Evolutionary conservation across 257 asterid genomes (phyloP).

Genomic region (Fraxinus pennsylvanica): DNA sequence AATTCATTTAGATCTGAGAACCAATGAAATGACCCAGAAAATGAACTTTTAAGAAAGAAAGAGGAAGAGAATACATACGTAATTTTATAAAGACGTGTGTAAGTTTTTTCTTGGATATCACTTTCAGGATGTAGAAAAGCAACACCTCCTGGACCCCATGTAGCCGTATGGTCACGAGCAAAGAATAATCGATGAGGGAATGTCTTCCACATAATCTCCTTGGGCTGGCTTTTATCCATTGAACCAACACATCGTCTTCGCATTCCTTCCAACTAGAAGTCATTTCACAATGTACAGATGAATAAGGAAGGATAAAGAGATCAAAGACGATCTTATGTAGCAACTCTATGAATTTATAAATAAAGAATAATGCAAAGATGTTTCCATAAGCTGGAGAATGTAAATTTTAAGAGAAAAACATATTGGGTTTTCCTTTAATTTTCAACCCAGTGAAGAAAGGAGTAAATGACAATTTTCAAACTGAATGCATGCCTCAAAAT

Average conservation of each 20-base stretch:
- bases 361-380: neutral
- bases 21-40: conserved; percentile 6
- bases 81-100: conserved; percentile 77
- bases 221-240: conserved; percentile 67
- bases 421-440: neutral
- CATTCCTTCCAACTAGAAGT: conserved; percentile 82
- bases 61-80: conserved; percentile 55
- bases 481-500: neutral
- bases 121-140: conserved; percentile 86
- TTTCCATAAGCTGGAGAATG: neutral
- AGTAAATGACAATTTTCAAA: neutral
- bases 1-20: neutral
- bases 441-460: neutral
- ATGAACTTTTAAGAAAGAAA: neutral
- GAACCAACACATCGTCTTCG: conserved; percentile 67
- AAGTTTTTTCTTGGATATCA: conserved; percentile 56
- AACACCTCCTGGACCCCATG: conserved; percentile 99
- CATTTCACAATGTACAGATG: conserved; percentile 15
- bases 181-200: conserved; percentile 84
- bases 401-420: neutral
- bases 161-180: conserved; percentile 62
- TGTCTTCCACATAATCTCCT: conserved; percentile 63
- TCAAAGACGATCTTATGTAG: neutral
- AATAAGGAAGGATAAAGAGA: neutral
- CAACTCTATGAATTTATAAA: neutral